phyloP scores from a whole-genome alignment of 352 stramenopile species.

The Phytophthora boehmeriae region DNA sequence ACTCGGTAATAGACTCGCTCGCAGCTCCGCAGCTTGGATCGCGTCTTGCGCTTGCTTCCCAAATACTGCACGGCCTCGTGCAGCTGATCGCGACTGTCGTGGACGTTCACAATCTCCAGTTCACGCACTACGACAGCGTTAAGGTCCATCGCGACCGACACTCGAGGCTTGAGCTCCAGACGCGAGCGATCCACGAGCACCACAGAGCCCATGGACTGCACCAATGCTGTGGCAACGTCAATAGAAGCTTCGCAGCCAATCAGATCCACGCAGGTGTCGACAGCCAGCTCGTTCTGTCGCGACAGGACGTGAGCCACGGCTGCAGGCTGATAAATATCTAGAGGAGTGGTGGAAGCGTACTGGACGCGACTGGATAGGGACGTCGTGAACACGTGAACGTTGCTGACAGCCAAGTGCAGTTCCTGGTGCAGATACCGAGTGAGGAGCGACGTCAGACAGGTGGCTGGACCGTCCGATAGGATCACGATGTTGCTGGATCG shows the following conservation, averaged over 20 bases:
- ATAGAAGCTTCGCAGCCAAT: conserved; percentile 46
- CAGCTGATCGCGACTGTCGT: conserved; percentile 38
- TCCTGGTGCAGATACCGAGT: conserved; percentile 34
- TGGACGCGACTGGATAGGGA: conserved; percentile 9
- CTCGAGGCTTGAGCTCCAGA: conserved; percentile 35
- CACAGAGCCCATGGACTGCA: conserved; percentile 56
- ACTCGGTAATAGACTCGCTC: conserved; percentile 22
- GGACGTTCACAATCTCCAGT: conserved; percentile 47
- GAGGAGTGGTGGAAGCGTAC: conserved; percentile 33
- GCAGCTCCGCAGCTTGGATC: conserved; percentile 25
- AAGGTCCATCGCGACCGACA: conserved; percentile 59
- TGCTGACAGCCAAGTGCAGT: conserved; percentile 16
- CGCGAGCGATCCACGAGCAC: conserved; percentile 42
- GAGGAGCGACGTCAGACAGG: conserved; percentile 22
- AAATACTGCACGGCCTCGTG: conserved; percentile 56
- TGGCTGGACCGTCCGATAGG: conserved; percentile 20
- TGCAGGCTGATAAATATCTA: conserved; percentile 44
- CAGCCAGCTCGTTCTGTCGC: conserved; percentile 28
- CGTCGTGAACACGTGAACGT: conserved; percentile 41
- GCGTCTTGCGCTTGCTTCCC: conserved; percentile 16
- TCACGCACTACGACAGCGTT: conserved; percentile 77
- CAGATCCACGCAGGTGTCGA: conserved; percentile 64
- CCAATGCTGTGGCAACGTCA: conserved; percentile 44
- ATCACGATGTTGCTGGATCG: conserved; percentile 33
- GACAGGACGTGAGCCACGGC: conserved; percentile 24